Conservation (phyloP, 2,329 filamentous ascomycete species). For the Alternaria brassicicola region DNA sequence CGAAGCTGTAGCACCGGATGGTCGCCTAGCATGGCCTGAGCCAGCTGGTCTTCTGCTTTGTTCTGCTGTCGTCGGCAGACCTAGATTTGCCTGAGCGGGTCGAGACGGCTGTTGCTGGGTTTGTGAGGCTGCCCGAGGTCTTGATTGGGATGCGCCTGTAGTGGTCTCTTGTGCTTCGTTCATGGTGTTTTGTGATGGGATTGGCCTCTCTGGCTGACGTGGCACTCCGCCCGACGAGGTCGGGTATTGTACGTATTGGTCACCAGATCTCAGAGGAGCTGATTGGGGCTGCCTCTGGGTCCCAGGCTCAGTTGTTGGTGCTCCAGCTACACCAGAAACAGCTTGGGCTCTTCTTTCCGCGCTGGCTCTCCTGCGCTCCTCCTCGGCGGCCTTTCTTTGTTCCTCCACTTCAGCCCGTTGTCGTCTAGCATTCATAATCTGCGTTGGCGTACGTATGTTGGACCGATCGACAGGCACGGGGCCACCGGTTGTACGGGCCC, state of each 20-base stretch:
- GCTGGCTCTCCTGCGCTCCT: conserved; percentile 56
- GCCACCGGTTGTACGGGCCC: conserved; percentile 58
- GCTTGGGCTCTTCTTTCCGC: conserved; percentile 66
- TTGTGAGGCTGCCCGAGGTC: conserved; percentile 42
- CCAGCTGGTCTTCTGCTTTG: conserved; percentile 41
- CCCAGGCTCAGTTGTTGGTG: conserved; percentile 36
- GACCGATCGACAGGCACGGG: conserved; percentile 60
- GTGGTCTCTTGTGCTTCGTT: conserved; percentile 29
- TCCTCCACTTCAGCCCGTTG: conserved; percentile 67
- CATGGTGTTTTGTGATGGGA: conserved; percentile 28
- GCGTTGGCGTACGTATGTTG: conserved; percentile 80
- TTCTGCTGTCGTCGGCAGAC: conserved; percentile 27
- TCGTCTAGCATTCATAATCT: conserved; percentile 87
- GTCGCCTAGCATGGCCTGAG: conserved; percentile 40
- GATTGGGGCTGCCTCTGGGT: conserved; percentile 39
- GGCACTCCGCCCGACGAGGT: conserved; percentile 32
- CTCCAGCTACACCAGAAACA: conserved; percentile 59
- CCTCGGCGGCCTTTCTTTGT: conserved; percentile 61
- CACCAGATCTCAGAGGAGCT: conserved; percentile 32
- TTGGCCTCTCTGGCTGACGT: conserved; percentile 39
- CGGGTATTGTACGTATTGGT: conserved; percentile 39
- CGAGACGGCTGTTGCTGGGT: conserved; percentile 44
- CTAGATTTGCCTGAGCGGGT: conserved; percentile 35
- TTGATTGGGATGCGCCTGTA: conserved; percentile 36
- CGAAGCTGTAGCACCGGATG: conserved; percentile 36